Base-by-base conservation (phyloP, 805 yeast species). In the Komagataella phaffii region DNA sequence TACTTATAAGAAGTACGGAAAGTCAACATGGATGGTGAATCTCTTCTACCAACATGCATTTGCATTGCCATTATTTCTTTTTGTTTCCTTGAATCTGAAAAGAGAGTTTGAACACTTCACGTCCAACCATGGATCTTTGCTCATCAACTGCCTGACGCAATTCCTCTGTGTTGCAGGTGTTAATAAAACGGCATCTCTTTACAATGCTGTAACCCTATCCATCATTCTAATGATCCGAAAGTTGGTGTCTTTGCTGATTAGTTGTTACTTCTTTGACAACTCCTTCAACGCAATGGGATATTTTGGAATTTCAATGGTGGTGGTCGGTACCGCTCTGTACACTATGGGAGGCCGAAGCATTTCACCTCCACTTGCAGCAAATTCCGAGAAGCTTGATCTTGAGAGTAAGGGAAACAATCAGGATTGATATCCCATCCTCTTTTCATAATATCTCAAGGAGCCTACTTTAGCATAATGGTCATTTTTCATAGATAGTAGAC, bases 121-220 rank as follows among this genome's bases (percentile, higher is more conserved):
- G 46, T 30, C 19, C 24, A 18, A 17, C 6, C 19, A 17, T 17
- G 24, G 24, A 6, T 63, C 65, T 56, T 57, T 80, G 17, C 10
- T 64, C 3, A 55, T 70, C 12, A 82, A 81, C 58, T 71, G 72
- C 17, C 14, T 70, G 1, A 77, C 86, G 0, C 88, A 82, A 62
- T 71, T 75, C 56, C 50, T 79, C 3, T 85, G 95, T 59, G 78
- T 82, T 1, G 65, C 76, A 10, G 89, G 91, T 3, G 91, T 85
- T 10, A 83, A 81, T 59, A 70, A 69, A 58, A 65, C 85, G 21
- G 79, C 82, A 0, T 77, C 83, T 17, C 62, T 62, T 6, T 72
- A 82, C 1, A 69, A 76, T n/a, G 83, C 90, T 0, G 61, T 85
- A 46, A 80, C 87, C 0, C 76, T 85, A 2, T 74, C 81, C 0